These are phyloP conservation scores for Postia placenta DNA, from an alignment of 768 basidiomycete species.

Conservation along the genomic window DNA sequence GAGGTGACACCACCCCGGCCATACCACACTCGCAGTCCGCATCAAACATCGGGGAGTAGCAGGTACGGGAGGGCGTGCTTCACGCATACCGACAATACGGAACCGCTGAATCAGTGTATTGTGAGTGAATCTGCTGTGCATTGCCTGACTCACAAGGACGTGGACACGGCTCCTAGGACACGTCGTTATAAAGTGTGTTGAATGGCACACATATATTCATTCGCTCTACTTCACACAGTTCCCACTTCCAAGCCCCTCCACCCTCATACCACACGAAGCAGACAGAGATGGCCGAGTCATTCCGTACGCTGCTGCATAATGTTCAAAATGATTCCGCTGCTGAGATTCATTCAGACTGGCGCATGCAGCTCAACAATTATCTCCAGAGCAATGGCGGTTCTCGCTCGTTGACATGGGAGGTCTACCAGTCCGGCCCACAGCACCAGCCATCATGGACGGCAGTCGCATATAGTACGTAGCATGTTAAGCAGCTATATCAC, in stretches of 20 bases:
- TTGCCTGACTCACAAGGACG: constrained; percentile 15
- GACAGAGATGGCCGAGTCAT: background rate
- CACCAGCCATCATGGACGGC: constrained; percentile 25
- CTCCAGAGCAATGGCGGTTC: constrained; percentile 22
- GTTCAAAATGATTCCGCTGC: background rate
- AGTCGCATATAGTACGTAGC: constrained; percentile 19
- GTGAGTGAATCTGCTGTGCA: constrained; percentile 12
- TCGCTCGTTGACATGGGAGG: constrained; percentile 19
- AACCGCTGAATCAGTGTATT: constrained; percentile 12
- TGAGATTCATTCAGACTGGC: constrained; percentile 17
- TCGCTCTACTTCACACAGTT: constrained; percentile 4
- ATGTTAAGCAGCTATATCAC: background rate
- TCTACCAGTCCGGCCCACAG: constrained; percentile 16
- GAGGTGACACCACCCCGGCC: no score
- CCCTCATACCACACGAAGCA: background rate
- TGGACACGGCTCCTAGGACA: background rate
- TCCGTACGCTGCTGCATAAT: constrained; percentile 14
- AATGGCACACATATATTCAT: constrained; percentile 10
- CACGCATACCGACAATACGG: constrained; percentile 5
- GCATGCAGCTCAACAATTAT: constrained; percentile 27
- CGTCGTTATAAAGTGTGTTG: background rate
- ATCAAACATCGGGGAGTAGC: no score
- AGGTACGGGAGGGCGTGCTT: no score
- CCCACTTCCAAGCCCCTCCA: background rate
- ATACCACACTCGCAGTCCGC: no score